Evolutionary conservation across 2,329 filamentous ascomycete genomes (phyloP), one percentile per base, ranked within the genome.

Genomic region (Colletotrichum chrysophilum): DNA sequence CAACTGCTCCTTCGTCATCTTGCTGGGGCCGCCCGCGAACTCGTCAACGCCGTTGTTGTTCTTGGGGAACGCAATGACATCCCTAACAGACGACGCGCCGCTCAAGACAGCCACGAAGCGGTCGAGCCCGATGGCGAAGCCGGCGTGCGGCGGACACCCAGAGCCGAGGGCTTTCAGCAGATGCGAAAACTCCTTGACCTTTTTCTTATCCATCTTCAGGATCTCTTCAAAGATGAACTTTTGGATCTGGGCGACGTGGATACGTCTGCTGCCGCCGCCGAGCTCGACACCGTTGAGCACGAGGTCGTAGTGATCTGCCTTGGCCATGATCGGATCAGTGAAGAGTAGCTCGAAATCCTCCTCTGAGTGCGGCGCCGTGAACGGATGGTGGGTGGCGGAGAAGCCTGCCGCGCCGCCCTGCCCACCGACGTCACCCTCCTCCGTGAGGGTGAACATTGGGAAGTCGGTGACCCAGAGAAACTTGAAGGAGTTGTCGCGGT

Each of bases 41-140:
- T 92, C 85, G 85, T 99, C 97, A 81, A 98, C 94, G 1, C 97
- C 96, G 82, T 93, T 96, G 76, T 95, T 96, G 77, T 92, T 96
- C 88, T 99, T 99, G 0, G 97, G 97, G 81, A 99, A 99, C 0
- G 96, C 96, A 84, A 99, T 98, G 3, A 99, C 96, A 86, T 99
- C 96, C 75, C 95, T 89, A 4, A 99, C 94, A 2, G 94, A 96
- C 13, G 94, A 89, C 36, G 91, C 93, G 2, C 93, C 94, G 26
- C 94, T 91, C 88, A 99, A 91, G 1, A 98, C 87, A 1, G 96
- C 94, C 52, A 97, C 89, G 65, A 99, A 85, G 5, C 97, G 90
- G 83, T 99, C 97, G 82, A 98, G 98, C 0, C 97, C 97, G 18
- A 99, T 87, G 1, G 97, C 97, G 78, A 99, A 94, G 0, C 97